A percentile compares a stretch with the other conserved stretches of the same genome.
Evolutionary conservation across 805 yeast species (phyloP).

Genomic region (Lipomyces starkeyi): DNA sequence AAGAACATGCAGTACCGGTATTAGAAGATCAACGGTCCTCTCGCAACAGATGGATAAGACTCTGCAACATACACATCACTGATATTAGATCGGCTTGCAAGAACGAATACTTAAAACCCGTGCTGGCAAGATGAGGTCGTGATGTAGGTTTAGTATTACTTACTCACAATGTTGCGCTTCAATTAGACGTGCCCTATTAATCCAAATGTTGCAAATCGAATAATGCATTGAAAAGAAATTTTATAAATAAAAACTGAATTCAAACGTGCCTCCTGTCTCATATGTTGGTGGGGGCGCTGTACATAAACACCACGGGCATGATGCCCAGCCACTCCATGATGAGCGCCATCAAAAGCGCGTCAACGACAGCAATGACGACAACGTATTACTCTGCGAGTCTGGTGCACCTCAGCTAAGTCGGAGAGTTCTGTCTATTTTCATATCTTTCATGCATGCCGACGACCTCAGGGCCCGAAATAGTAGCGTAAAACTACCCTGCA

Average conservation of each 20-base stretch:
- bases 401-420: no score
- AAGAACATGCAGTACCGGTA: no score
- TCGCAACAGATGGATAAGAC: background rate
- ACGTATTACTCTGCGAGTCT: no score
- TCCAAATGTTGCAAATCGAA: background rate
- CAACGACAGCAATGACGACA: no score
- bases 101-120: background rate
- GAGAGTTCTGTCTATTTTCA: no score
- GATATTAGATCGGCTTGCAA: background rate
- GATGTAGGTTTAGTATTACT: background rate
- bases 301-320: no score
- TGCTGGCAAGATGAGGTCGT: background rate
- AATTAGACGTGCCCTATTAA: background rate
- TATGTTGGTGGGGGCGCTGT: background rate
- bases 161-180: background rate
- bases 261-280: background rate
- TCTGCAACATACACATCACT: background rate
- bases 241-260: background rate
- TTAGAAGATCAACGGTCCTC: background rate
- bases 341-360: no score
- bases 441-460: no score
- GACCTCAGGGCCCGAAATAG: no score
- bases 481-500: conserved; percentile 8
- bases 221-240: background rate
- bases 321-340: no score